Evolutionary conservation across 2,329 filamentous ascomycete genomes (phyloP).

Genomic region (Trichophyton benhamiae): DNA sequence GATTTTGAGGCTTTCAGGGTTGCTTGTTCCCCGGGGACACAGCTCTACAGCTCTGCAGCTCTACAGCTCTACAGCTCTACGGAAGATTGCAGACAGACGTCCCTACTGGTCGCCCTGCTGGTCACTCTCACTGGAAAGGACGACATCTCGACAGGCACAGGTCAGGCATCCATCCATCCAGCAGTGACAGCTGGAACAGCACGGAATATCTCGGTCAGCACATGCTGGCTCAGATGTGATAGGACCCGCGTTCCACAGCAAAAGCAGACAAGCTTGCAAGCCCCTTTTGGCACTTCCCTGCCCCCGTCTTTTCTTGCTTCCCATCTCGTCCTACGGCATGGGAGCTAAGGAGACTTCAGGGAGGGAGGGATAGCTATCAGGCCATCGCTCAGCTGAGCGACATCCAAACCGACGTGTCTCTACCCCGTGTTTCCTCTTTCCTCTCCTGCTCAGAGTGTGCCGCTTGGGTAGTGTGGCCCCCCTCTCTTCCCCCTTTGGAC

Average conservation of each 20-base stretch:
- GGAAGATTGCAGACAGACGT: too few relatives aligned
- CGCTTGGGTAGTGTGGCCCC: too few relatives aligned
- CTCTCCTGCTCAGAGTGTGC: neutral
- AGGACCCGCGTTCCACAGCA: neutral
- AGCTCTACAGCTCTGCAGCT: neutral
- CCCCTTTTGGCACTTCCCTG: too few relatives aligned
- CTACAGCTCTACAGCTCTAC: neutral
- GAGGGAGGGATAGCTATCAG: neutral
- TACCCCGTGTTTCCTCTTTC: neutral
- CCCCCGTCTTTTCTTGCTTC: neutral
- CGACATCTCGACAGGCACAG: neutral
- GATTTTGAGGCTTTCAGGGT: neutral
- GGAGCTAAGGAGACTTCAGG: neutral
- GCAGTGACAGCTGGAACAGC: neutral
- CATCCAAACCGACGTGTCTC: neutral
- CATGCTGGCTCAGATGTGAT: constrained; percentile 1
- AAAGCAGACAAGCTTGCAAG: too few relatives aligned
- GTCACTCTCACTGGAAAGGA: neutral
- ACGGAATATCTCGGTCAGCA: neutral
- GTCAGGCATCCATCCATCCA: neutral
- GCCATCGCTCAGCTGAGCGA: neutral
- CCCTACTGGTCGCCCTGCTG: neutral
- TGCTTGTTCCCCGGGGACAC: neutral
- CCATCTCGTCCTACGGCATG: neutral
- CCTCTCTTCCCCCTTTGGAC: neutral